phyloP scores from a whole-genome alignment of 805 yeast genomes.

The Blastobotrys americana region DNA sequence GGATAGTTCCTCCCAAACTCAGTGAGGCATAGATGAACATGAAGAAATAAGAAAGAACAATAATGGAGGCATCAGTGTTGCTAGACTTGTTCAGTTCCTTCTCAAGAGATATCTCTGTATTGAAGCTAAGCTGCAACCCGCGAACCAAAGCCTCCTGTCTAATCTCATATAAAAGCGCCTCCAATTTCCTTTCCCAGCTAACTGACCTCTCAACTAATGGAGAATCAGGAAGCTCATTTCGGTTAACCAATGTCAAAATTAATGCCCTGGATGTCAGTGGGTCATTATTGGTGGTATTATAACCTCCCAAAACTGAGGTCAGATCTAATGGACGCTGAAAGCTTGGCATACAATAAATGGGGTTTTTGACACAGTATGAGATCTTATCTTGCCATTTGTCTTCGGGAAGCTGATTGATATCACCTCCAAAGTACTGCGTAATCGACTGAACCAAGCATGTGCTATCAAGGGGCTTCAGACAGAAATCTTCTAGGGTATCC shows the following conservation, averaged over 20 bases:
- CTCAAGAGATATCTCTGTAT: slow-evolving; percentile 76
- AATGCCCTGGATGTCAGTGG: slow-evolving; percentile 62
- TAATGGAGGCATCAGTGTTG: slow-evolving; percentile 66
- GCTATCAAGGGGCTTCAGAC: slow-evolving; percentile 71
- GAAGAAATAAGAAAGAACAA: slow-evolving; percentile 64
- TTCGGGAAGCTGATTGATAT: slow-evolving; percentile 42
- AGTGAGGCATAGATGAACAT: slow-evolving; percentile 88
- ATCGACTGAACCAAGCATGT: slow-evolving; percentile 80
- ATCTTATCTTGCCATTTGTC: slow-evolving; percentile 51
- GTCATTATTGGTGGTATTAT: slow-evolving; percentile 25
- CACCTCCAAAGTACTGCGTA: slow-evolving; percentile 79
- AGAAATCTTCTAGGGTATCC: slow-evolving; percentile 52
- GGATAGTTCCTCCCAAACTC: slow-evolving; percentile 61
- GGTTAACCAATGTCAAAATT: slow-evolving; percentile 63
- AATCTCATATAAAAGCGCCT: slow-evolving; percentile 43
- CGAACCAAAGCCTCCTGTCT: slow-evolving; percentile 39
- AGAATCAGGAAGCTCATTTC: slow-evolving; percentile 43
- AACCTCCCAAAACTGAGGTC: slow-evolving; percentile 62
- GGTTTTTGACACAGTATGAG: slow-evolving; percentile 60
- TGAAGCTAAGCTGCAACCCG: slow-evolving; percentile 62
- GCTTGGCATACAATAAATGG: slow-evolving; percentile 82
- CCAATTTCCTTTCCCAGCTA: slow-evolving; percentile 71
- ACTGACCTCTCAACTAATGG: slow-evolving; percentile 35
- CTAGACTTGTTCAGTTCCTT: slow-evolving; percentile 78
- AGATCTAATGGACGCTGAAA: slow-evolving; percentile 86